Percentiles rank a stretch among this genome's conserved stretches.
Conservation (phyloP, 2,329 filamentous ascomycete species). For the Rutstroemia sp. region DNA sequence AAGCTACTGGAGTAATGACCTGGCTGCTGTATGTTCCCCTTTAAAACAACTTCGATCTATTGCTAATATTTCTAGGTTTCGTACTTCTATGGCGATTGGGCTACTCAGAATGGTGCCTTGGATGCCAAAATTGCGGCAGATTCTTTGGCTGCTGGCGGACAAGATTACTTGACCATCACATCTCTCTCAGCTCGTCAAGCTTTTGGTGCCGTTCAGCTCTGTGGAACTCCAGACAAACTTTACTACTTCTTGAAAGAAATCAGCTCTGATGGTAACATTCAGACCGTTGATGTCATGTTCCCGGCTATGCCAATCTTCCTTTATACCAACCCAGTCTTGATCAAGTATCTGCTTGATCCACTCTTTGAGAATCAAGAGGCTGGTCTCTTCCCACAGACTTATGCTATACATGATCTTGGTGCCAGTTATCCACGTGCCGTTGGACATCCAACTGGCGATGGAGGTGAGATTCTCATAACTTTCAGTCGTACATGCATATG, state of each 20-base stretch:
- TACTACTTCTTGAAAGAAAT: slow-evolving; percentile 86
- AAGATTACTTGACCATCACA: slow-evolving; percentile 69
- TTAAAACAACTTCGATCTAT: neutral
- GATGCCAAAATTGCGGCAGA: slow-evolving; percentile 63
- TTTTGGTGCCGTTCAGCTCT: slow-evolving; percentile 68
- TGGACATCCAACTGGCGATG: slow-evolving; percentile 61
- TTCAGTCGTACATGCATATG: neutral
- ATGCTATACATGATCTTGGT: slow-evolving; percentile 67
- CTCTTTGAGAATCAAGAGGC: slow-evolving; percentile 61
- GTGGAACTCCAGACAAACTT: slow-evolving; percentile 59
- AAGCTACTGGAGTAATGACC: slow-evolving; percentile 58
- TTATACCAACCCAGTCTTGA: slow-evolving; percentile 63
- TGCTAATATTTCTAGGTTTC: slow-evolving; percentile 36
- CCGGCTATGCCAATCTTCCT: slow-evolving; percentile 76
- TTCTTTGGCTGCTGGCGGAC: slow-evolving; percentile 58
- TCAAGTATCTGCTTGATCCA: slow-evolving; percentile 54
- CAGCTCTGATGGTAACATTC: slow-evolving; percentile 77
- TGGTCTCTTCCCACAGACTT: slow-evolving; percentile 60
- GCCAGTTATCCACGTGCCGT: slow-evolving; percentile 61
- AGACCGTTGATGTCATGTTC: slow-evolving; percentile 86
- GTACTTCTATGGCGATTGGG: slow-evolving; percentile 75
- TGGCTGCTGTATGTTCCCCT: slow-evolving; percentile 41
- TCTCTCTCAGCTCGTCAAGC: slow-evolving; percentile 74
- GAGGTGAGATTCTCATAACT: slow-evolving; percentile 29
- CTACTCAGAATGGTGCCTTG: slow-evolving; percentile 55